A percentile compares a stretch with the other conserved stretches of the same genome.
Evolutionary conservation across 164 flowering plant species (phyloP).

Genomic region (Berberis thunbergii): DNA sequence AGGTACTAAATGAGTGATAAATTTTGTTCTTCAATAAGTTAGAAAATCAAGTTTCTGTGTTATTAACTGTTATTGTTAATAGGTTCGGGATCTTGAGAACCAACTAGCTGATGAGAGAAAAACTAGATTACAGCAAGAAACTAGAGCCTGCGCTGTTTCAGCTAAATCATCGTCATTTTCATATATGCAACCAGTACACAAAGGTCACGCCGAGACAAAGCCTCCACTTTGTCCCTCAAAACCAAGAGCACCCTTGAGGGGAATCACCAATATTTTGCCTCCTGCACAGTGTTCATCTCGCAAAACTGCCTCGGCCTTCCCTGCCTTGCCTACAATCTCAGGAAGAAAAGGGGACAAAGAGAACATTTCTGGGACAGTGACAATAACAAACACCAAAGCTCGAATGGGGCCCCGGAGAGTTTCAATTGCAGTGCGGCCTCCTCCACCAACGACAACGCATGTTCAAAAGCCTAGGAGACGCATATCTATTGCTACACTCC

Average conservation of each 20-base stretch:
- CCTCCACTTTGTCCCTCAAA: conserved; percentile 69
- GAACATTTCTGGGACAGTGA: conserved; percentile 13
- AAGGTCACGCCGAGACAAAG: conserved; percentile 32
- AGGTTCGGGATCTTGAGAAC: conserved; percentile 78
- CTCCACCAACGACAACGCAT: conserved; percentile 21
- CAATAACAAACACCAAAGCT: conserved; percentile 18
- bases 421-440: conserved; percentile 53
- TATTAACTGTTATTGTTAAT: background rate
- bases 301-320: conserved; percentile 6
- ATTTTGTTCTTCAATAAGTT: background rate
- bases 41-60: background rate
- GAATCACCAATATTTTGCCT: conserved; percentile 53
- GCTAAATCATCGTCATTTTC: conserved; percentile 23
- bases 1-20: conserved; percentile 32
- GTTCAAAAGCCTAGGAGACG: conserved; percentile 50
- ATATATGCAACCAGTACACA: conserved; percentile 26
- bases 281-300: conserved; percentile 22
- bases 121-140: conserved; percentile 61
- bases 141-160: conserved; percentile 41
- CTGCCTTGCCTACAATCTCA: conserved; percentile 9
- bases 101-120: conserved; percentile 82
- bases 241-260: conserved; percentile 51
- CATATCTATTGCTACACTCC: conserved; percentile 62
- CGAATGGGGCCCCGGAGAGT: conserved; percentile 42
- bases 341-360: conserved; percentile 30